These are phyloP conservation scores for Daldinia caldariorum DNA, from an alignment of 495 filamentous ascomycete species.

Conservation along the genomic window DNA sequence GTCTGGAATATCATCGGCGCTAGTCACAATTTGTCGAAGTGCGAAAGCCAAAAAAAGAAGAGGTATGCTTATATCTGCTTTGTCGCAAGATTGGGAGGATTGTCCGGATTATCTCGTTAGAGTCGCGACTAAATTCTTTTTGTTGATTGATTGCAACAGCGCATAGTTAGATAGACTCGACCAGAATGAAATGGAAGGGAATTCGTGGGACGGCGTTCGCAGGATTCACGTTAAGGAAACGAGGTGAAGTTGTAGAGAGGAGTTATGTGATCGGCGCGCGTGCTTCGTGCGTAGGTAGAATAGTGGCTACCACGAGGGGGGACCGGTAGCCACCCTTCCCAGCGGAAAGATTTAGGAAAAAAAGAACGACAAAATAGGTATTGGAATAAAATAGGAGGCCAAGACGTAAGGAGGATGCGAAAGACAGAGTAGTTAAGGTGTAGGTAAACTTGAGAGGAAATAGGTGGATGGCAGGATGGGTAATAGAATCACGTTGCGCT, in stretches of 20 bases:
- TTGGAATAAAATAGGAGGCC: slow-evolving; percentile 40
- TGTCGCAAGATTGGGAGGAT: slow-evolving; percentile 14
- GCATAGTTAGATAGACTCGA: slow-evolving; percentile 34
- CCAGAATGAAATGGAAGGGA: slow-evolving; percentile 15
- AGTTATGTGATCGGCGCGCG: slow-evolving; percentile 30
- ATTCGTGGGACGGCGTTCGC: slow-evolving; percentile 20
- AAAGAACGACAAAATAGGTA: slow-evolving; percentile 35
- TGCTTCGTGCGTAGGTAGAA: slow-evolving; percentile 24
- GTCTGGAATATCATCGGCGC: slow-evolving; percentile 23
- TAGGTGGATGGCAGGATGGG: slow-evolving; percentile 42
- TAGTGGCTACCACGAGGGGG: slow-evolving; percentile 37
- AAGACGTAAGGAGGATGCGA: slow-evolving; percentile 37
- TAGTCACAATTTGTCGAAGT: slow-evolving; percentile 14
- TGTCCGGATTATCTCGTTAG: slow-evolving; percentile 23
- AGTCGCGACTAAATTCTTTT: slow-evolving; percentile 16
- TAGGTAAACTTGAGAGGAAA: slow-evolving; percentile 31
- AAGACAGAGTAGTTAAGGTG: slow-evolving; percentile 40
- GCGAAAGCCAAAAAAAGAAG: neutral
- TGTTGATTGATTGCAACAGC: slow-evolving; percentile 14
- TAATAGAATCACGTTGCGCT: slow-evolving; percentile 47
- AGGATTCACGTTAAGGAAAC: slow-evolving; percentile 35
- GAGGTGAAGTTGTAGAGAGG: slow-evolving; percentile 19
- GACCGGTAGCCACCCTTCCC: slow-evolving; percentile 37
- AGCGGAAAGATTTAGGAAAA: slow-evolving; percentile 22
- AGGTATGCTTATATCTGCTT: slow-evolving; percentile 9